phyloP scores from a whole-genome alignment of 768 basidiomycete species.

The Termitomyces sp. region DNA sequence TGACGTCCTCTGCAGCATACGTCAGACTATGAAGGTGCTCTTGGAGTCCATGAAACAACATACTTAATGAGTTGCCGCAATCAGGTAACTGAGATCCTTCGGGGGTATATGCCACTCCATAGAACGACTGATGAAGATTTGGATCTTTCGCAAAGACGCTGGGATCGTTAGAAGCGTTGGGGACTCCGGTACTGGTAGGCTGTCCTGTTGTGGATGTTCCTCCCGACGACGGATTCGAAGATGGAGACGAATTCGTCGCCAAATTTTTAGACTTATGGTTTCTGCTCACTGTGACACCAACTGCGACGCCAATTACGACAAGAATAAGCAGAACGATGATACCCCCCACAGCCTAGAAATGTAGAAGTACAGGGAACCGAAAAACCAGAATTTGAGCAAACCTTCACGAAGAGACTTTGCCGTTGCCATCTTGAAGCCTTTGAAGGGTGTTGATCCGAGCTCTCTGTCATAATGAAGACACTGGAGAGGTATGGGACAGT shows the following conservation, averaged over 20 bases:
- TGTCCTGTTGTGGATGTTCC: conserved; percentile 7
- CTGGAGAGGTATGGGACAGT: not conserved
- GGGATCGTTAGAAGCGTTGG: conserved; percentile 47
- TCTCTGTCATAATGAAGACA: not conserved
- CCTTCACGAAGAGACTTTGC: not conserved
- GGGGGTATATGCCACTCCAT: conserved; percentile 87
- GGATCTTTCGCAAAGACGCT: conserved; percentile 68
- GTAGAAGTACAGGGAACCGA: not conserved
- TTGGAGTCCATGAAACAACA: conserved; percentile 5
- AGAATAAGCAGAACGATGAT: conserved; percentile 45
- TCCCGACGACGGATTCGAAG: not conserved
- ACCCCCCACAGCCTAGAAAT: conserved; percentile 47
- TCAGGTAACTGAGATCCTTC: conserved; percentile 59
- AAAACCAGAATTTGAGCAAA: not conserved
- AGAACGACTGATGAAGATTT: conserved; percentile 69
- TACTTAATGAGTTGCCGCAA: conserved; percentile 56
- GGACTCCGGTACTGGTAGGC: not conserved
- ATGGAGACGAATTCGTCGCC: conserved; percentile 16
- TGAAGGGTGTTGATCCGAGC: not conserved
- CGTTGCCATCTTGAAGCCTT: not conserved
- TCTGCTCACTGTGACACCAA: conserved; percentile 65
- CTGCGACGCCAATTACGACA: conserved; percentile 50
- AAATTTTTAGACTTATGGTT: conserved; percentile 35
- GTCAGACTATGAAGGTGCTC: not conserved
- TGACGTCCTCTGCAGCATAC: conserved; percentile 45